A percentile compares a stretch with the other conserved stretches of the same genome.
Evolutionary conservation across 768 basidiomycete genomes (phyloP).

Genomic region (Podaxis carcinomalis): DNA sequence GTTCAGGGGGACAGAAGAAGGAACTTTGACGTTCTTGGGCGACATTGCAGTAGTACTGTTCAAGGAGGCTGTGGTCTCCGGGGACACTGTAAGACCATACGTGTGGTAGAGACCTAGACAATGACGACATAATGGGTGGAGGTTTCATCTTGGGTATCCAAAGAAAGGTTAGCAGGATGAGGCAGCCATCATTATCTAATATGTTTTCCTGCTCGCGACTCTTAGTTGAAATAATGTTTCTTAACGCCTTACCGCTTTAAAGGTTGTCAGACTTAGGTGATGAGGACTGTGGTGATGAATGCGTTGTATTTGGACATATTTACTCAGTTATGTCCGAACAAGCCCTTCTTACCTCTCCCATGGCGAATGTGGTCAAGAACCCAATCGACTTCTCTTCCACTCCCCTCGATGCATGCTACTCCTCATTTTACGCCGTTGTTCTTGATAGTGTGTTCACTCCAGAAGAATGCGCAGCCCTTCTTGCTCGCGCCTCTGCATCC

Average conservation of each 20-base stretch:
- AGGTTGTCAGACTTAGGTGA: too few species aligned
- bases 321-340: too few species aligned
- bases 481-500: conserved; percentile 22
- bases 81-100: background rate
- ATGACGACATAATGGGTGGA: background rate
- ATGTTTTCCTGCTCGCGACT: too few species aligned
- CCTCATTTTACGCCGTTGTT: conserved; percentile 30
- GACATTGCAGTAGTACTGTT: background rate
- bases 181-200: too few species aligned
- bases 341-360: background rate
- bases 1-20: background rate
- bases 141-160: background rate
- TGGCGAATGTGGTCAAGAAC: background rate
- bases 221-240: too few species aligned
- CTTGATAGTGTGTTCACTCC: conserved; percentile 34
- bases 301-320: too few species aligned
- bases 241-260: too few species aligned
- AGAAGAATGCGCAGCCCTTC: conserved; percentile 30
- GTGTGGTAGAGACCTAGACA: background rate
- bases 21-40: background rate
- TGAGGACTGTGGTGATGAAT: too few species aligned
- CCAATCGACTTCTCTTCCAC: conserved; percentile 28
- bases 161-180: too few species aligned
- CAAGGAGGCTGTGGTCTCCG: background rate
- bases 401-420: conserved; percentile 23